Conservation (phyloP, 371 early-diverging fungal genomes). For the Enteropsectra breve region DNA sequence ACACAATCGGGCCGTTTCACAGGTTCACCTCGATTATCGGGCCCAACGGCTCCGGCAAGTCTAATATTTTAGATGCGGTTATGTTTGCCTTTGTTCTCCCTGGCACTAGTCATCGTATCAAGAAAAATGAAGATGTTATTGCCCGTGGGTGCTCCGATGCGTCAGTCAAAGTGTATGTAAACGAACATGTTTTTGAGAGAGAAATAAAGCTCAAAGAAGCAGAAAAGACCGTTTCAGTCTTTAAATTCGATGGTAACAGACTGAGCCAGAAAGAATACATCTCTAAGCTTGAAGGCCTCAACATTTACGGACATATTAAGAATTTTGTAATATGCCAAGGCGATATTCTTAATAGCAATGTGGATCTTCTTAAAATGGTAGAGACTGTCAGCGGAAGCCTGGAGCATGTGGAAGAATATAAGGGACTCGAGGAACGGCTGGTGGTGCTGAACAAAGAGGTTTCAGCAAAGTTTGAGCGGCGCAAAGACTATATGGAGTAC, state of each 20-base stretch:
- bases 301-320: slow-evolving; percentile 78
- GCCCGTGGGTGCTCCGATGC: slow-evolving; percentile 44
- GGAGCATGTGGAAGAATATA: slow-evolving; percentile 47
- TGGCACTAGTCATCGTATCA: slow-evolving; percentile 72
- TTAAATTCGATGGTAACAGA: slow-evolving; percentile 68
- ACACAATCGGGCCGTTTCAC: slow-evolving; percentile 82
- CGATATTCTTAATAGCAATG: slow-evolving; percentile 85
- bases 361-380: slow-evolving; percentile 77
- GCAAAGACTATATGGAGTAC: slow-evolving; percentile 31
- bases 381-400: slow-evolving; percentile 80
- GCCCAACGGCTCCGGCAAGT: slow-evolving; percentile 96
- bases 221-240: slow-evolving; percentile 52
- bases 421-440: slow-evolving; percentile 17
- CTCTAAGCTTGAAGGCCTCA: slow-evolving; percentile 68
- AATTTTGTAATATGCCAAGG: slow-evolving; percentile 98
- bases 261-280: slow-evolving; percentile 69
- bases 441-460: slow-evolving; percentile 26
- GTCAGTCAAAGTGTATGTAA: slow-evolving; percentile 67
- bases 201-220: not conserved
- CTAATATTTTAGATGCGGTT: slow-evolving; percentile 96
- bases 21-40: slow-evolving; percentile 92
- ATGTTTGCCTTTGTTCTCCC: slow-evolving; percentile 86
- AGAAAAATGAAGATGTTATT: slow-evolving; percentile 74
- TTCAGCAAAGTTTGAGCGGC: slow-evolving; percentile 2
- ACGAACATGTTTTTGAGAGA: not conserved